Percentiles rank a stretch among this genome's conserved stretches.
phyloP scores from a whole-genome alignment of 805 yeast genomes.

The Saccharomycopsis sp. region DNA sequence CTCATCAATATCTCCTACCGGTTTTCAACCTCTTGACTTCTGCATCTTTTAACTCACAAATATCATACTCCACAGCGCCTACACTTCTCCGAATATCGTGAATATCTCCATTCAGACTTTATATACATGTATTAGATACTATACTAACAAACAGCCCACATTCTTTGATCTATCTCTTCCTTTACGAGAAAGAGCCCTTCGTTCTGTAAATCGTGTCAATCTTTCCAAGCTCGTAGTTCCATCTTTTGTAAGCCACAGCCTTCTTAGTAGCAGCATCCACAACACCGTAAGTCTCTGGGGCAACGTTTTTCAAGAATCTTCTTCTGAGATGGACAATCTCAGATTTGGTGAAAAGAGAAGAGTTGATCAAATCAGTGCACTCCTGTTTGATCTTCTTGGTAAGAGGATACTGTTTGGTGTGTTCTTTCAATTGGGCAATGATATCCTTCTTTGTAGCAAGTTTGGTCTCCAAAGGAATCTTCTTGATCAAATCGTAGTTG shows the following conservation, averaged over 20 bases:
- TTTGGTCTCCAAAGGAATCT: slow-evolving; percentile 30
- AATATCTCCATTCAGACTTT: no score
- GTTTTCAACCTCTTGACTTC: no score
- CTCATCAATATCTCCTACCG: no score
- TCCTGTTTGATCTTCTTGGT: slow-evolving; percentile 32
- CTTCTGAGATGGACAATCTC: slow-evolving; percentile 37
- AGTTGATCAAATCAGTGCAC: slow-evolving; percentile 33
- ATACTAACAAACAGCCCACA: background rate
- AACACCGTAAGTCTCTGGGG: slow-evolving; percentile 44
- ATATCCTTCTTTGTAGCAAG: slow-evolving; percentile 22
- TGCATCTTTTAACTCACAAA: no score
- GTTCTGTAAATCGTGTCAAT: slow-evolving; percentile 50
- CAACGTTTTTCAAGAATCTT: slow-evolving; percentile 47
- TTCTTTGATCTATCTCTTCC: background rate
- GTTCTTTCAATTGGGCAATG: slow-evolving; percentile 30
- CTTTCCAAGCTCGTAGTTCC: slow-evolving; percentile 49
- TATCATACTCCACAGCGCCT: no score
- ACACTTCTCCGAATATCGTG: no score
- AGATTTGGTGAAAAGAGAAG: slow-evolving; percentile 28
- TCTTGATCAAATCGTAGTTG: slow-evolving; percentile 31
- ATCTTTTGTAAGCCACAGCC: slow-evolving; percentile 44
- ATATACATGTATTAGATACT: background rate
- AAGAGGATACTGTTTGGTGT: slow-evolving; percentile 29
- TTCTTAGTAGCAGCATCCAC: slow-evolving; percentile 31
- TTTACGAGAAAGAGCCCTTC: slow-evolving; percentile 39